Evolutionary conservation across 2,329 filamentous ascomycete genomes (phyloP), one percentile per base, ranked within the genome.

Genomic region (Aspergillus fumigatus): DNA sequence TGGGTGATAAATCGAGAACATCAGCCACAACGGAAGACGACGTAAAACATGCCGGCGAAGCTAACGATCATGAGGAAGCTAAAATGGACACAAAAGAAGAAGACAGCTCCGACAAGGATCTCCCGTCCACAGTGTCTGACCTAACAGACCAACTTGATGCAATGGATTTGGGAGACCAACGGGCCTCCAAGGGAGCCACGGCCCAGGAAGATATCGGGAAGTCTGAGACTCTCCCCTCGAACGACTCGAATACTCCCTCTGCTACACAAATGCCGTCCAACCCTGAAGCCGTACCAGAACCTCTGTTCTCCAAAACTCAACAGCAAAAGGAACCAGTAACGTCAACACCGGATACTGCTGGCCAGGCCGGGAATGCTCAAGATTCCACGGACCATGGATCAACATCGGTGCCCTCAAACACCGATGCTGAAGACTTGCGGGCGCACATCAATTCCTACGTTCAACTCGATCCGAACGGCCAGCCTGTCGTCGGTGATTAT

Each of bases 401-500:
- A 56, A 51, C 72, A 56, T 52, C 60, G 32, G 60, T 58, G 7
- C 59, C 64, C 14, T 53, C 62, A 41, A 65, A 63, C 21, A 57
- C 58, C 7, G 56, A 60, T 5, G 59, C 60, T 6, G 65, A 61
- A 51, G 63, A 69, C n/a, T 55, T 60, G 14, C 65, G 63, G 4
- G 66, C 69, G 27, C 64, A 68, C 29, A 53, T 63, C 47, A 57
- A 63, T 43, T 63, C 67, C 23, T 76, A 79, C 25, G 82, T 84
- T 56, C 84, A 87, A 60, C 76, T 80, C 17, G 85, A 87, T 61
- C 71, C 79, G 27, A 82, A 87, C 63, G 84, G 85, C 6, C 81
- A 83, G 32, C 89, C 92, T 2, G 92, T 99, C 23, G 94, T 99
- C 10, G 94, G 94, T 52, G 94, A 99, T 73, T 89, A 88, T 67